phyloP scores from a whole-genome alignment of 2,329 filamentous ascomycete species.

The Monosporascus sp. region DNA sequence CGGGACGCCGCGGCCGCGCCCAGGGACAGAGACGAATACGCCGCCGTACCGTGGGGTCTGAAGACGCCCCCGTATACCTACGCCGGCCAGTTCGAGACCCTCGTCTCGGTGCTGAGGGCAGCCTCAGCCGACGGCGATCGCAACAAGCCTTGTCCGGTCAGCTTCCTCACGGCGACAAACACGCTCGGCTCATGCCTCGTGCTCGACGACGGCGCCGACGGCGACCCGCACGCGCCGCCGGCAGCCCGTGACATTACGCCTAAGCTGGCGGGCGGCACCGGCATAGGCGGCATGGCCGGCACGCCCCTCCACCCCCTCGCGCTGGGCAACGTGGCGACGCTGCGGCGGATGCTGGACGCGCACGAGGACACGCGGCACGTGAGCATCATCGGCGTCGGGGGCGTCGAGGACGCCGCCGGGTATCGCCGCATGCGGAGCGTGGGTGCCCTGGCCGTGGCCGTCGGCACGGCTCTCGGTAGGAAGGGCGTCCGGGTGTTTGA shows the following conservation, averaged over 20 bases:
- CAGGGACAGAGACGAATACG: background rate
- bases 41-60: constrained; percentile 50
- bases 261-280: constrained; percentile 47
- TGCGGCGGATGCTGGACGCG: constrained; percentile 55
- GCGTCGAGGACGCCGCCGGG: constrained; percentile 59
- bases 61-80: constrained; percentile 77
- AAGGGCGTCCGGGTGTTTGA: constrained; percentile 59
- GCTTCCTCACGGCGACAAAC: constrained; percentile 71
- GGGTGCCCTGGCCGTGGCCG: constrained; percentile 61
- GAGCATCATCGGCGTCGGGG: constrained; percentile 65
- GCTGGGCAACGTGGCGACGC: constrained; percentile 67
- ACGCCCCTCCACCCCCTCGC: constrained; percentile 67
- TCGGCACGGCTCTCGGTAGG: constrained; percentile 64
- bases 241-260: constrained; percentile 29
- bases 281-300: constrained; percentile 68
- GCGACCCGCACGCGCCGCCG: constrained; percentile 10
- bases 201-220: constrained; percentile 28
- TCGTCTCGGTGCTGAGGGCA: constrained; percentile 46
- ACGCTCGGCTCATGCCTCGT: constrained; percentile 66
- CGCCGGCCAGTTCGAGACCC: constrained; percentile 53
- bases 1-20: constrained; percentile 11
- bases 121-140: constrained; percentile 16
- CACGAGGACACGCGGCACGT: constrained; percentile 45
- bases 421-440: constrained; percentile 61
- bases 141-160: constrained; percentile 37